Percentiles rank a stretch among this genome's conserved stretches.
Evolutionary conservation across 768 basidiomycete species (phyloP).

Genomic region (Mrakia blollopis): DNA sequence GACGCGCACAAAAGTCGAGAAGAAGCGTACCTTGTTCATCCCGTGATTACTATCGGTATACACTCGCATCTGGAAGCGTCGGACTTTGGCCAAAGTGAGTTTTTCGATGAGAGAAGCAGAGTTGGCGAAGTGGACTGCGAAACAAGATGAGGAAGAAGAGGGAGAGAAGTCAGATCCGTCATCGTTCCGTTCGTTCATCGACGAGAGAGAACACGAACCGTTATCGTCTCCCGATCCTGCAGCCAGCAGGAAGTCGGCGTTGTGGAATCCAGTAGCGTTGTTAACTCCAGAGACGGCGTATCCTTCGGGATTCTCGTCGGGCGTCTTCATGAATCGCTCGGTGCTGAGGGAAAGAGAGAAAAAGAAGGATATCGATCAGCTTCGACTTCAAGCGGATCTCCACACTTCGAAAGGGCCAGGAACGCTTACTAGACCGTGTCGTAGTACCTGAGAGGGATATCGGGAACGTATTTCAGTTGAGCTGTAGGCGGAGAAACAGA

Average conservation of each 20-base stretch:
- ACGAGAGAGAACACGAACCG: slow-evolving; percentile 36
- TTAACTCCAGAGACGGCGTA: slow-evolving; percentile 84
- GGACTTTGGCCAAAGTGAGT: slow-evolving; percentile 72
- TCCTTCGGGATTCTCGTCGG: slow-evolving; percentile 70
- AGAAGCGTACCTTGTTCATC: background rate
- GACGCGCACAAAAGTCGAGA: too few species aligned
- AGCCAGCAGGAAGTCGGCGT: slow-evolving; percentile 73
- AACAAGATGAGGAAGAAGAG: background rate
- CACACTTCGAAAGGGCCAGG: background rate
- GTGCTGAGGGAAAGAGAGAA: slow-evolving; percentile 49
- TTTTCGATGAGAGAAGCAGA: slow-evolving; percentile 87
- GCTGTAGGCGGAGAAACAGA: too few species aligned
- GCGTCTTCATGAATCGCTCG: slow-evolving; percentile 91
- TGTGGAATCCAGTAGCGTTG: slow-evolving; percentile 77
- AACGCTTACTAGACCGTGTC: slow-evolving; percentile 69
- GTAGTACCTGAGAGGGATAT: slow-evolving; percentile 37
- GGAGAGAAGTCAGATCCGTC: too few species aligned
- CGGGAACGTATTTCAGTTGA: slow-evolving; percentile 11
- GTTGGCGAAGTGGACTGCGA: slow-evolving; percentile 80
- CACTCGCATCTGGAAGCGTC: slow-evolving; percentile 74
- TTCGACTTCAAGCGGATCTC: too few species aligned
- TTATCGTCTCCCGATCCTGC: slow-evolving; percentile 97
- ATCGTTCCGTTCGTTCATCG: background rate
- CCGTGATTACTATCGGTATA: slow-evolving; percentile 74
- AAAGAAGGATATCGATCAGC: background rate